Conservation (phyloP, 1,284 basidiomycete species). For the Papiliotrema fonsecae region DNA sequence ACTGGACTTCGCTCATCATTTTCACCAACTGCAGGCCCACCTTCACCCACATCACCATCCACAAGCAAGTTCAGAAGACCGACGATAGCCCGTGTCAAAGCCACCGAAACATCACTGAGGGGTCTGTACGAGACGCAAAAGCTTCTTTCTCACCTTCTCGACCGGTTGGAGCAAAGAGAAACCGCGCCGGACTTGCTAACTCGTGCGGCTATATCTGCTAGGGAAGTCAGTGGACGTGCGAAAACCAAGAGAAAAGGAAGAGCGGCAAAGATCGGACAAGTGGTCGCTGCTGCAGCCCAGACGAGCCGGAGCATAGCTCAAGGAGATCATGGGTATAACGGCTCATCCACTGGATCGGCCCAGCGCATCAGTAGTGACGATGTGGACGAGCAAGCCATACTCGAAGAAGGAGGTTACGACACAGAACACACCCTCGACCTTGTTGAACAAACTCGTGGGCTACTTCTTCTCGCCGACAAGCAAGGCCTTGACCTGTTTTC, state of each 20-base stretch:
- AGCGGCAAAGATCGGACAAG: slow-evolving; percentile 21
- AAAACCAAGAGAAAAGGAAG: slow-evolving; percentile 17
- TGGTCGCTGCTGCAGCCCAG: slow-evolving; percentile 16
- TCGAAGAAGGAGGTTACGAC: slow-evolving; percentile 30
- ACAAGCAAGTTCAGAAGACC: slow-evolving; percentile 18
- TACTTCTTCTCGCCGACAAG: slow-evolving; percentile 30
- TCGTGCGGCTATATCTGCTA: slow-evolving; percentile 24
- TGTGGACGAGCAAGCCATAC: slow-evolving; percentile 16
- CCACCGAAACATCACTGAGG: slow-evolving; percentile 2
- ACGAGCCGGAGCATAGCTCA: slow-evolving; percentile 4
- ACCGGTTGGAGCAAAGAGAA: slow-evolving; percentile 29
- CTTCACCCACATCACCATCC: slow-evolving; percentile 2
- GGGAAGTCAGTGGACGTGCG: slow-evolving; percentile 7
- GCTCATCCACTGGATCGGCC: background rate
- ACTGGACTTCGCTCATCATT: background rate
- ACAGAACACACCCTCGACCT: slow-evolving; percentile 30
- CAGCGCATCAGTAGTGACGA: slow-evolving; percentile 17
- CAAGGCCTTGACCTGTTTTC: slow-evolving; percentile 33
- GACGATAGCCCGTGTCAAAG: slow-evolving; percentile 14
- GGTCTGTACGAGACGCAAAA: slow-evolving; percentile 41
- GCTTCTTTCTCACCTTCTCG: slow-evolving; percentile 33
- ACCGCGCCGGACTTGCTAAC: slow-evolving; percentile 32
- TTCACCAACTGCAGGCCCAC: background rate
- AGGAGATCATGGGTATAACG: background rate
- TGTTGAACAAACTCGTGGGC: slow-evolving; percentile 37